Evolutionary conservation across 2,329 filamentous ascomycete genomes (phyloP).

Genomic region (Colletotrichum sojae): DNA sequence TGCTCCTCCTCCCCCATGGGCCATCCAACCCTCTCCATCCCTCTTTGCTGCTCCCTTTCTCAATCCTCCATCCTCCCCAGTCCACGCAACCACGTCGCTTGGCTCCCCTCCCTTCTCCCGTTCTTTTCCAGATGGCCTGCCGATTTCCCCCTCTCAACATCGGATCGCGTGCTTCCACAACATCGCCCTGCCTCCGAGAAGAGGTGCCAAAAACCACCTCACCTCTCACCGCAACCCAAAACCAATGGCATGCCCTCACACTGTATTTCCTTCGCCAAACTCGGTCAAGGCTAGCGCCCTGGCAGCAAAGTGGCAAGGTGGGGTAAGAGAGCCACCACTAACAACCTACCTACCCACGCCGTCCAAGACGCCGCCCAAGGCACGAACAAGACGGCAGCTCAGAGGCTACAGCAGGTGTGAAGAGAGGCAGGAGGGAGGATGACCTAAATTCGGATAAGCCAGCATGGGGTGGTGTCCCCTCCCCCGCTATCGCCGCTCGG

Average conservation of each 20-base stretch:
- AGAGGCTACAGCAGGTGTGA: too few species aligned
- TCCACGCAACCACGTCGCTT: not conserved
- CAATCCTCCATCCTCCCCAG: too few species aligned
- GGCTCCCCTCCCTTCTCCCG: not conserved
- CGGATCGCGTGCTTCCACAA: conserved; percentile 27
- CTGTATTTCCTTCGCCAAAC: conserved; percentile 11
- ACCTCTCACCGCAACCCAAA: not conserved
- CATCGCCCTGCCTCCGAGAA: not conserved
- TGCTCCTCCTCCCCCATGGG: not conserved
- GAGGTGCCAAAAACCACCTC: not conserved
- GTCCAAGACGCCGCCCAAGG: too few species aligned
- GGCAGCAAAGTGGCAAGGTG: conserved; percentile 2
- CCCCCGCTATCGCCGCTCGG: conserved; percentile 8
- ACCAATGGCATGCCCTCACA: not conserved
- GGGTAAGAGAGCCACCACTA: conserved; percentile 9
- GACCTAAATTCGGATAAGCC: not conserved
- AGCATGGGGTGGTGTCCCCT: not conserved
- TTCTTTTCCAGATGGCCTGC: conserved; percentile 10
- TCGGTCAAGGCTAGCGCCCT: conserved; percentile 14
- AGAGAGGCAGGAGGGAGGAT: too few species aligned
- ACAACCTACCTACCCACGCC: too few species aligned
- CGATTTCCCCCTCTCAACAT: conserved; percentile 8
- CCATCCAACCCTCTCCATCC: not conserved
- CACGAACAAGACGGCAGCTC: too few species aligned
- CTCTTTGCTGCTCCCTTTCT: not conserved